Percentiles rank a stretch among this genome's conserved stretches.
These are phyloP conservation scores for Luzula sylvatica DNA, from an alignment of 176 grass and related monocot species.

Conservation along the genomic window DNA sequence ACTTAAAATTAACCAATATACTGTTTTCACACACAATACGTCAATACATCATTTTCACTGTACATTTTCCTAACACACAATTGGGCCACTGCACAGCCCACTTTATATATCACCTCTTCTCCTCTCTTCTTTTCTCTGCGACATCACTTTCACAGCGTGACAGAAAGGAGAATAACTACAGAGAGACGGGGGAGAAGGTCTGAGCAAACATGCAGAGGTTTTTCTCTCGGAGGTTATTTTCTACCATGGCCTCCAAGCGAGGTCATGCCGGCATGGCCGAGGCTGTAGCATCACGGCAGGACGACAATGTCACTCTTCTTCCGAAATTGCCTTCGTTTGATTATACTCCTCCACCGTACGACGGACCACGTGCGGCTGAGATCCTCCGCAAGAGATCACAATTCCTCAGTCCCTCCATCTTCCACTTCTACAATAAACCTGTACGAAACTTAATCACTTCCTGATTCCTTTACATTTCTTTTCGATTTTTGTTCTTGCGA, in stretches of 20 bases:
- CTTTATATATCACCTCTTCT: background rate
- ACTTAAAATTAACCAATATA: too few species aligned
- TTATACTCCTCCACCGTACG: slow-evolving; percentile 64
- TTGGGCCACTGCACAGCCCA: background rate
- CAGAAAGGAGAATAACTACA: background rate
- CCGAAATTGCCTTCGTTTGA: slow-evolving; percentile 66
- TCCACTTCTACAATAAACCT: slow-evolving; percentile 72
- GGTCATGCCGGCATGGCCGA: slow-evolving; percentile 33
- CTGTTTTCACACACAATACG: too few species aligned
- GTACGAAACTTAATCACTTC: slow-evolving; percentile 30
- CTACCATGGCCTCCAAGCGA: slow-evolving; percentile 25
- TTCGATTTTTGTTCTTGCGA: background rate
- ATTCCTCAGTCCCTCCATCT: slow-evolving; percentile 88
- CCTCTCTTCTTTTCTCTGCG: background rate
- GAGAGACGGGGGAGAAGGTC: background rate
- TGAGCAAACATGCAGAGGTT: slow-evolving; percentile 21
- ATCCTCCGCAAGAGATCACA: slow-evolving; percentile 58
- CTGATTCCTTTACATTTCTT: background rate
- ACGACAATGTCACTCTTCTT: slow-evolving; percentile 14
- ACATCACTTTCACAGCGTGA: background rate
- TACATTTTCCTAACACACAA: background rate
- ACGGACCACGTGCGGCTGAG: slow-evolving; percentile 58
- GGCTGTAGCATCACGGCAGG: background rate
- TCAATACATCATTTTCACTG: too few species aligned
- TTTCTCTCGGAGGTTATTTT: slow-evolving; percentile 32